Evolutionary conservation across 345 rosid species (phyloP).

Genomic region (Kernera saxatilis): DNA sequence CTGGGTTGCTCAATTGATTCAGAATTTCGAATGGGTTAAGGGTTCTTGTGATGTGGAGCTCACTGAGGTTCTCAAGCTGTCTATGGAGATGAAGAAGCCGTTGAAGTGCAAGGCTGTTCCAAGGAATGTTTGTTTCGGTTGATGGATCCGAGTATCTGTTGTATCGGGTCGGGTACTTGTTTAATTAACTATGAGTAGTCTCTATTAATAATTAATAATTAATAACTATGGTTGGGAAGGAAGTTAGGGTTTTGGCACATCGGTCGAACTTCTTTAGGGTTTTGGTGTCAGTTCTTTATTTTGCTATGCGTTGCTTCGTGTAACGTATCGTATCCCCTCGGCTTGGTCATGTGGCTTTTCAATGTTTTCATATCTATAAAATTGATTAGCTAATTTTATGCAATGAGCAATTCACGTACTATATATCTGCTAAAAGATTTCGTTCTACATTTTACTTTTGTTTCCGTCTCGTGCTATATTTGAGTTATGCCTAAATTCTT

Average conservation of each 20-base stretch:
- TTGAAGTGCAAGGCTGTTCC: slow-evolving; percentile 51
- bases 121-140: slow-evolving; percentile 27
- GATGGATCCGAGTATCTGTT: neutral
- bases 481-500: neutral
- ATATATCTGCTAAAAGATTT: neutral
- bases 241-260: slow-evolving; percentile 30
- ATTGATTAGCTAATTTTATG: slow-evolving; percentile 11
- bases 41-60: slow-evolving; percentile 37
- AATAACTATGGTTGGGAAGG: slow-evolving; percentile 2
- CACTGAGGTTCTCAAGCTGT: slow-evolving; percentile 46
- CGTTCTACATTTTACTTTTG: neutral
- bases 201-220: slow-evolving; percentile 9
- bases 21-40: slow-evolving; percentile 42
- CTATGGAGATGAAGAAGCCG: slow-evolving; percentile 60
- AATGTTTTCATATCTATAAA: neutral
- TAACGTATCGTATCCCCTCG: slow-evolving; percentile 7
- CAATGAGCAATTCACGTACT: neutral
- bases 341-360: neutral
- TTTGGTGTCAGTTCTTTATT: neutral
- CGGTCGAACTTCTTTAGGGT: slow-evolving; percentile 25
- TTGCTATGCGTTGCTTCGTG: neutral
- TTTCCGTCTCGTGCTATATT: neutral
- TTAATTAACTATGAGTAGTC: slow-evolving; percentile 1
- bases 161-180: neutral
- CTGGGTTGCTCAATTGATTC: slow-evolving; percentile 58